These are phyloP conservation scores for Agaricus subrufescens DNA, from an alignment of 768 basidiomycete genomes.

Conservation along the genomic window DNA sequence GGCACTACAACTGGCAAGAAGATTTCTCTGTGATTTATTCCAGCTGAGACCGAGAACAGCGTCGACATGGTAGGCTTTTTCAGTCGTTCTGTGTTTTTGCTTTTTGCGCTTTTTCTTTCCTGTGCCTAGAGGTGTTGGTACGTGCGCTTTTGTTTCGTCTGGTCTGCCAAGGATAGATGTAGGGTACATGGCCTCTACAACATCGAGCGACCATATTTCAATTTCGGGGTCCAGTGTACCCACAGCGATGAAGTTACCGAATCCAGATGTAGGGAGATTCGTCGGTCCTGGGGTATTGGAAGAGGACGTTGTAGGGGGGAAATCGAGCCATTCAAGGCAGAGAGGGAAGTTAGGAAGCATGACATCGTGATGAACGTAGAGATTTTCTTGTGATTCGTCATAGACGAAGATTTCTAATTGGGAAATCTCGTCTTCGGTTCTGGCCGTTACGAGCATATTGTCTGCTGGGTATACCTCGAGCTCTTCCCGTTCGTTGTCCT, in stretches of 20 bases:
- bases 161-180: slow-evolving; percentile 87
- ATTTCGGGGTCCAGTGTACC: slow-evolving; percentile 97
- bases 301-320: slow-evolving; percentile 64
- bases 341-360: slow-evolving; percentile 97
- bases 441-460: slow-evolving; percentile 87
- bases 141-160: slow-evolving; percentile 74
- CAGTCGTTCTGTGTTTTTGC: slow-evolving; percentile 55
- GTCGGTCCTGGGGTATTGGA: slow-evolving; percentile 24
- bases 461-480: slow-evolving; percentile 87
- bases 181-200: slow-evolving; percentile 92
- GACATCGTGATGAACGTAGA: slow-evolving; percentile 96
- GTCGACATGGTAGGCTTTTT: slow-evolving; percentile 81
- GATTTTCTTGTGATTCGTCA: slow-evolving; percentile 85
- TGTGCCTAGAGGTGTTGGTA: slow-evolving; percentile 78
- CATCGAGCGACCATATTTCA: slow-evolving; percentile 96
- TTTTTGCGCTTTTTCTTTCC: slow-evolving; percentile 97
- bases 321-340: slow-evolving; percentile 99
- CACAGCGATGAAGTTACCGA: slow-evolving; percentile 92
- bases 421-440: slow-evolving; percentile 95
- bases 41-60: slow-evolving; percentile 91
- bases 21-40: slow-evolving; percentile 86
- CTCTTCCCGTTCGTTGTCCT: slow-evolving; percentile 80
- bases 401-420: slow-evolving; percentile 96
- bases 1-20: slow-evolving; percentile 88
- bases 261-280: slow-evolving; percentile 25